Conservation (phyloP, 257 asterid genomes). For the Nicotiana knightiana region DNA sequence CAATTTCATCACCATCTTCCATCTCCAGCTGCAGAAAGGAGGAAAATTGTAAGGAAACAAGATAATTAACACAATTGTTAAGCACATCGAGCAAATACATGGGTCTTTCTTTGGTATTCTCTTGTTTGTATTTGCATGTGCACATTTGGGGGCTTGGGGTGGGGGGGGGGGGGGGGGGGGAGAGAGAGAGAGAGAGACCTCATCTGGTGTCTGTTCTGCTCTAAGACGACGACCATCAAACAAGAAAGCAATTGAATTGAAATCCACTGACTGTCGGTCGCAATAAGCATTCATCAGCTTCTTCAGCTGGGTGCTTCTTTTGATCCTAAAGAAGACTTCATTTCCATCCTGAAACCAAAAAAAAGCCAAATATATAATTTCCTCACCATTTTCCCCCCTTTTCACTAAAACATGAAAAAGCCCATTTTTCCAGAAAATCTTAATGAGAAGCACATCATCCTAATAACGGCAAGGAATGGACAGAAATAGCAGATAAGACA, state of each 20-base stretch:
- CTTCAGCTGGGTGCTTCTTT: slow-evolving; percentile 63
- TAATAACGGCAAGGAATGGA: background rate
- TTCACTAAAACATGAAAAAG: background rate
- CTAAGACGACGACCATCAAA: slow-evolving; percentile 56
- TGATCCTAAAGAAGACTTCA: slow-evolving; percentile 51
- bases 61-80: background rate
- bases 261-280: slow-evolving; percentile 51
- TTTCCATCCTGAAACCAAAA: slow-evolving; percentile 26
- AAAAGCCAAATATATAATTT: background rate
- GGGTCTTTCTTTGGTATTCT: background rate
- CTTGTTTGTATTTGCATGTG: background rate
- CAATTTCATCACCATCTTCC: slow-evolving; percentile 32
- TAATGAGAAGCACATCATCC: background rate
- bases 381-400: background rate
- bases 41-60: background rate
- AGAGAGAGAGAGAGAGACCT: slow-evolving; percentile 19
- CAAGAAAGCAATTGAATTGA: slow-evolving; percentile 50
- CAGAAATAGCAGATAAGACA: background rate
- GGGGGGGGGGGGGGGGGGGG: background rate
- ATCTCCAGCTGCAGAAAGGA: slow-evolving; percentile 26
- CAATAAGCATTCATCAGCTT: slow-evolving; percentile 76
- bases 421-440: background rate
- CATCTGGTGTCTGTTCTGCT: slow-evolving; percentile 50
- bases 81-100: background rate
- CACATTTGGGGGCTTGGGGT: background rate